Percentiles rank a stretch among this genome's conserved stretches.
phyloP scores from a whole-genome alignment of 352 stramenopile genomes.

The Pythium rhizo-oryzae region DNA sequence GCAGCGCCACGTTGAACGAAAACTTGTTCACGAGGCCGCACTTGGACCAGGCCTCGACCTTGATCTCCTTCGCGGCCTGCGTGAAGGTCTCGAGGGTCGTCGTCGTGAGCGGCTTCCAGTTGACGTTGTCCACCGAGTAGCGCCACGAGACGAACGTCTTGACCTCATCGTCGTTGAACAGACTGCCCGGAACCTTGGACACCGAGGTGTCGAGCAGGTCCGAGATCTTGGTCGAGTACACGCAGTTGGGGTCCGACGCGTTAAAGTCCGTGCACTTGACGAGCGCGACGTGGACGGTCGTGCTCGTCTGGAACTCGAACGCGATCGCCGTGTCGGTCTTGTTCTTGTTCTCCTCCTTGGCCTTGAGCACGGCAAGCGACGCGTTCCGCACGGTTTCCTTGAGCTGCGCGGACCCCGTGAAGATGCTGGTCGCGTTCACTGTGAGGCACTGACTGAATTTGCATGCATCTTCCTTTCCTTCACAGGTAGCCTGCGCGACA shows the following conservation, averaged over 20 bases:
- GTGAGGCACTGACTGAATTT: constrained; percentile 25
- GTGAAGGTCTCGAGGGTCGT: constrained; percentile 14
- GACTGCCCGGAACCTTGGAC: background rate
- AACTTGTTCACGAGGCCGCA: constrained; percentile 52
- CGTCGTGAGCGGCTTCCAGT: constrained; percentile 16
- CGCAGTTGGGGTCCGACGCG: constrained; percentile 1
- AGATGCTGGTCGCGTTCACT: constrained; percentile 16
- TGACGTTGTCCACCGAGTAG: constrained; percentile 19
- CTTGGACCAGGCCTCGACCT: constrained; percentile 62
- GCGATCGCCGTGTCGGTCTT: background rate
- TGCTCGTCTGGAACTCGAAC: background rate
- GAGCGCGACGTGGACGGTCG: constrained; percentile 8
- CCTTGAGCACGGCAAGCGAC: constrained; percentile 10
- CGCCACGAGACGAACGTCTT: constrained; percentile 28
- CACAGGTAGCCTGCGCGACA: background rate
- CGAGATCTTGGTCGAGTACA: constrained; percentile 11
- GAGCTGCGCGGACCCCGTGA: background rate
- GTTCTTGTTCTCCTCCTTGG: background rate
- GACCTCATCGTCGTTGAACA: background rate
- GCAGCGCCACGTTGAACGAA: constrained; percentile 53
- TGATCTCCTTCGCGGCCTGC: constrained; percentile 5
- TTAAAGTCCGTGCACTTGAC: constrained; percentile 7
- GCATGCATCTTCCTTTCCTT: constrained; percentile 9
- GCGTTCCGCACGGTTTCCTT: background rate
- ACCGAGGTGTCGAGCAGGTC: constrained; percentile 5